phyloP scores from a whole-genome alignment of 1,139 yeast species.

The Geotrichum carabidarum region DNA sequence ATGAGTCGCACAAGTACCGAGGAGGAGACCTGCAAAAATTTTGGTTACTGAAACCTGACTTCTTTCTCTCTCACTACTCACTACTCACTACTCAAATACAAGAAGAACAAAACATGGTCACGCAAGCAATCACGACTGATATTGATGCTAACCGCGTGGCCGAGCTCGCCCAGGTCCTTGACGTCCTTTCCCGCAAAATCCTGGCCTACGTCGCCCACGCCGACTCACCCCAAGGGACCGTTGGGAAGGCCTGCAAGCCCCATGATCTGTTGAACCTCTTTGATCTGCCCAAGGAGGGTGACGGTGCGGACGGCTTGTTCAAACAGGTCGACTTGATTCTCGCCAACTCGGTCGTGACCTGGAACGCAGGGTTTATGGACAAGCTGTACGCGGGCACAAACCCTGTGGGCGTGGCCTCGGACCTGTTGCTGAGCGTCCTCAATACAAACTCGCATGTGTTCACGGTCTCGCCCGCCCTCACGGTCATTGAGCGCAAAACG shows the following conservation, averaged over 20 bases:
- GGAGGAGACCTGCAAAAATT: too few relatives aligned
- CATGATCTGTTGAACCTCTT: slow-evolving; percentile 33
- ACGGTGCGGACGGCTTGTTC: slow-evolving; percentile 43
- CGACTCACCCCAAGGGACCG: slow-evolving; percentile 36
- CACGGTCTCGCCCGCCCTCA: slow-evolving; percentile 78
- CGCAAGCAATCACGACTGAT: too few relatives aligned
- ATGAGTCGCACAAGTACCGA: too few relatives aligned
- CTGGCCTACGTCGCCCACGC: slow-evolving; percentile 42
- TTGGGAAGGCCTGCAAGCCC: slow-evolving; percentile 41
- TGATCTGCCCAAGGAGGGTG: slow-evolving; percentile 36
- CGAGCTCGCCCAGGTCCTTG: slow-evolving; percentile 45
- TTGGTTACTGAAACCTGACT: too few relatives aligned
- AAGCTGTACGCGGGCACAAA: slow-evolving; percentile 79
- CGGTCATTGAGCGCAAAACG: slow-evolving; percentile 67
- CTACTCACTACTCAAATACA: too few relatives aligned
- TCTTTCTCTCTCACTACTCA: too few relatives aligned
- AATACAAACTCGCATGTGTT: slow-evolving; percentile 85
- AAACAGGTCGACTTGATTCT: slow-evolving; percentile 54
- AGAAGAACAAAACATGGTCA: too few relatives aligned
- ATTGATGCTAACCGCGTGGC: slow-evolving; percentile 39
- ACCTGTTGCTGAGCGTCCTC: slow-evolving; percentile 59
- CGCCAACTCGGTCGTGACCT: slow-evolving; percentile 69
- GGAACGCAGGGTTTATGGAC: slow-evolving; percentile 85
- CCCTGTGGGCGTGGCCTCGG: slow-evolving; percentile 77
- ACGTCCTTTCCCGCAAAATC: slow-evolving; percentile 38